These are phyloP conservation scores for Digitaria exilis DNA, from an alignment of 202 grass and related monocot genomes.

Conservation along the genomic window DNA sequence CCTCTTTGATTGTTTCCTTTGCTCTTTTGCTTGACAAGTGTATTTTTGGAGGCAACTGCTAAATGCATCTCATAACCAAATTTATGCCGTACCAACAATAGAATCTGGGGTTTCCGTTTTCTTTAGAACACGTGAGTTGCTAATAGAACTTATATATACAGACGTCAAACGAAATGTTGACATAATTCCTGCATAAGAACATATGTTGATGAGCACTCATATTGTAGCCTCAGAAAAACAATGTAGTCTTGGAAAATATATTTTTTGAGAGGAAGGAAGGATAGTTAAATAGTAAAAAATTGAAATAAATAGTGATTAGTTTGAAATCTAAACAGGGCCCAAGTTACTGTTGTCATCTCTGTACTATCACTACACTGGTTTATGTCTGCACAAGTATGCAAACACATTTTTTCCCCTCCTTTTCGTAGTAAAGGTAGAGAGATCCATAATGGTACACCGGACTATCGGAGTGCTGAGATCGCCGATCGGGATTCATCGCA, in stretches of 20 bases:
- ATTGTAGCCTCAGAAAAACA: too few relatives aligned
- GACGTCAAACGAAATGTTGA: background rate
- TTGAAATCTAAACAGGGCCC: too few relatives aligned
- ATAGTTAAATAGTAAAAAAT: too few relatives aligned
- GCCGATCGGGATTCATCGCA: background rate
- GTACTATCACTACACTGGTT: background rate
- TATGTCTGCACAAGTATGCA: background rate
- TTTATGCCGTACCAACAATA: background rate
- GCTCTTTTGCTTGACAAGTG: background rate
- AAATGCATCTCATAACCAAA: background rate
- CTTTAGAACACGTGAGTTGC: background rate
- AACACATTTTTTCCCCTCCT: background rate
- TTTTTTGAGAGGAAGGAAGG: too few relatives aligned
- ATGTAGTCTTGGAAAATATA: too few relatives aligned
- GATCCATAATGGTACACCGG: background rate
- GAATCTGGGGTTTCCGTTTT: background rate
- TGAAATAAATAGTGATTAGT: too few relatives aligned
- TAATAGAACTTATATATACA: background rate
- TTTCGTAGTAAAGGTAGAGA: background rate
- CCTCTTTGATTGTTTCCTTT: background rate
- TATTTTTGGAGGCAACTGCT: conserved; percentile 16
- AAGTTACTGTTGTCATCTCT: too few relatives aligned
- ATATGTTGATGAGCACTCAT: too few relatives aligned
- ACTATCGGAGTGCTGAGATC: too few relatives aligned
- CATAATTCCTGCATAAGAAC: too few relatives aligned